Percentiles rank a stretch among this genome's conserved stretches.
phyloP scores from a whole-genome alignment of 1,284 basidiomycete species.

The Pascua guehoae region DNA sequence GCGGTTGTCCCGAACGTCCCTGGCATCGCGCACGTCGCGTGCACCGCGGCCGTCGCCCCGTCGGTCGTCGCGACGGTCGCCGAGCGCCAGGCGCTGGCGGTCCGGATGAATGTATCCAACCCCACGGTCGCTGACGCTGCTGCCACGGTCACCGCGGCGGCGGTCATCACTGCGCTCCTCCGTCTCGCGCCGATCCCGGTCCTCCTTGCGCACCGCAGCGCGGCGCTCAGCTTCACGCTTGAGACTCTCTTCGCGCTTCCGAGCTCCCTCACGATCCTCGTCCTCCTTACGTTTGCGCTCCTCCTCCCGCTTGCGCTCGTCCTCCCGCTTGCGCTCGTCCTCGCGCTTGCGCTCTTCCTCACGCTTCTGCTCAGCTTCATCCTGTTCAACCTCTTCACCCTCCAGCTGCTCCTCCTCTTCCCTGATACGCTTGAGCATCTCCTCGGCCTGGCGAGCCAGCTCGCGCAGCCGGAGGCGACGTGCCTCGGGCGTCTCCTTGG shows the following conservation, averaged over 20 bases:
- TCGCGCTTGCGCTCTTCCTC: conserved; percentile 8
- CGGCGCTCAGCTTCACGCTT: too few relatives aligned
- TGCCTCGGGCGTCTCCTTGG: too few relatives aligned
- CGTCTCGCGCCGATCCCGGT: neutral
- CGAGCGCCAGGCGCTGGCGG: conserved; percentile 2
- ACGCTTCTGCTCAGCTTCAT: neutral
- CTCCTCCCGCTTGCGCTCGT: neutral
- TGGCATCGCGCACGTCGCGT: conserved; percentile 3
- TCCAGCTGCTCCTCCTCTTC: conserved; percentile 21
- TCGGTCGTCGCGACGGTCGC: neutral
- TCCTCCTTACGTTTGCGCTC: neutral
- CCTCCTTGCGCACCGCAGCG: neutral
- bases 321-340: too few relatives aligned
- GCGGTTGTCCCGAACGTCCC: neutral
- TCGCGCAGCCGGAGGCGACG: conserved; percentile 17
- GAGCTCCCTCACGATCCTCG: too few relatives aligned
- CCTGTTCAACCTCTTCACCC: conserved; percentile 1
- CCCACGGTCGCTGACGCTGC: neutral
- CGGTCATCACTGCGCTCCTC: neutral
- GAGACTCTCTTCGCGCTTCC: too few relatives aligned
- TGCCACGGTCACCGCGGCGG: neutral
- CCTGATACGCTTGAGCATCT: conserved; percentile 10
- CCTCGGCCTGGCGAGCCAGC: conserved; percentile 16
- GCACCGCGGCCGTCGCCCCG: conserved; percentile 2
- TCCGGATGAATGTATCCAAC: neutral